These are phyloP conservation scores for Ogataea wickerhamii DNA, from an alignment of 805 yeast genomes.

Conservation along the genomic window DNA sequence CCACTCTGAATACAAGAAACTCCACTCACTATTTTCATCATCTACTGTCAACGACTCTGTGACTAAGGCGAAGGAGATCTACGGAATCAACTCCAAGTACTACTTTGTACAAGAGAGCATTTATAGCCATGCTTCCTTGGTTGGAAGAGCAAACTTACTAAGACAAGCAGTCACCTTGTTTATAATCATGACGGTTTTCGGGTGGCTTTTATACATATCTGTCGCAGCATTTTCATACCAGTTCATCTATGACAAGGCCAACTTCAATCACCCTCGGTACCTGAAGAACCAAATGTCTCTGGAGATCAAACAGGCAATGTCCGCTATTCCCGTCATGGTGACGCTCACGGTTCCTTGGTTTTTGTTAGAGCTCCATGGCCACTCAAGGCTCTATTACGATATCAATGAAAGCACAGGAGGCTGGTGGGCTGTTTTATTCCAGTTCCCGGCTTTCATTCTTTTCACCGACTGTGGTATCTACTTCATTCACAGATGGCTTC, in stretches of 20 bases:
- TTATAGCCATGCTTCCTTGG: conserved; percentile 60
- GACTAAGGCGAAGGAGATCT: conserved; percentile 46
- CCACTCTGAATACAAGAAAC: conserved; percentile 19
- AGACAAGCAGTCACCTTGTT: conserved; percentile 71
- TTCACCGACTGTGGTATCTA: conserved; percentile 95
- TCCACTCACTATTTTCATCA: conserved; percentile 29
- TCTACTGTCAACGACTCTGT: conserved; percentile 32
- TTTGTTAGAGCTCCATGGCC: conserved; percentile 76
- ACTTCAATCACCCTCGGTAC: conserved; percentile 94
- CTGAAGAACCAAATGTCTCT: conserved; percentile 87
- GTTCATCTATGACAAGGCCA: conserved; percentile 79
- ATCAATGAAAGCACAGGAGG: conserved; percentile 64
- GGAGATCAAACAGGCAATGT: conserved; percentile 74
- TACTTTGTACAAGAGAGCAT: conserved; percentile 52
- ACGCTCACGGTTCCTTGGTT: conserved; percentile 87
- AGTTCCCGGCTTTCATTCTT: conserved; percentile 75
- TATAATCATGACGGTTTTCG: conserved; percentile 71
- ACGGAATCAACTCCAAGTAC: conserved; percentile 43
- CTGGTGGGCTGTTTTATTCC: conserved; percentile 58
- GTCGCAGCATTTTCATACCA: conserved; percentile 76
- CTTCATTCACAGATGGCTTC: conserved; percentile 86
- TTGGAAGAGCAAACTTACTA: conserved; percentile 66
- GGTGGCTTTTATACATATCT: conserved; percentile 74
- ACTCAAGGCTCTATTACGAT: conserved; percentile 70
- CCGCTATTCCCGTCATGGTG: conserved; percentile 90